Base-by-base conservation (phyloP, 768 basidiomycete genomes). In the Clitopilus passeckerianus region DNA sequence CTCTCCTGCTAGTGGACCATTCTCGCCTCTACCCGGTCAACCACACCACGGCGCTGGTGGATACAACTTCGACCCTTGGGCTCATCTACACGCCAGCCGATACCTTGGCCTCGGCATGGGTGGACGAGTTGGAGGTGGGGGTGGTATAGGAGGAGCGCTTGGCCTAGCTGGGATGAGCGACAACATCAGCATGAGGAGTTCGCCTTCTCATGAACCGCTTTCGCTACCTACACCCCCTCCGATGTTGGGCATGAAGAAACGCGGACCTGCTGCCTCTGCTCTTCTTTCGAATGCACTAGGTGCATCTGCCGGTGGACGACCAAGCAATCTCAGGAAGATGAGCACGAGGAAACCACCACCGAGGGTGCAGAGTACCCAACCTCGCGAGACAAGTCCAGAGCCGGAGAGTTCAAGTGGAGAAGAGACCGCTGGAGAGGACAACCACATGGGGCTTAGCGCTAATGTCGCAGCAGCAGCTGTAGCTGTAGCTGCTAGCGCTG, bases 331-430 rank as follows among this genome's bases (percentile, higher is more conserved):
- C 46, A 70, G 70, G 59, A 64, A 67, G 46, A 68, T 71, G 58
- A 59, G 66, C 5, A 64, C 72, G 22, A 66, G 86, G 34, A 85
- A 85, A 66, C 87, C 86, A 1, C 90, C 90, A 0, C 89, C 88
- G 9, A 78, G 90, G 12, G 90, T 92, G 16, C 87, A 91, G 65
- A 91, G 89, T 64, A 93, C 90, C 0, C 89, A 91, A 65, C 90
- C 90, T 6, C 75, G 90, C 43, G 90, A 92, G 63, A 91, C 90
- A 10, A 90, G 86, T 62, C 90, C 89, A 0, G 90, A 91, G 73
- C 80, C 83, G 50, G 87, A 50, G 18, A 50, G 86, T 9, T 86
- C 86, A 0, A 86, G 84, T 16, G 89, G 89, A 1, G 90, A 92
- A 68, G 89, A 90, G 70, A 91, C 87, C 0, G 89, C 89, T 0